Evolutionary conservation across 108 stramenopile genomes (phyloP).

Genomic region (Hondaea fermentalgiana): DNA sequence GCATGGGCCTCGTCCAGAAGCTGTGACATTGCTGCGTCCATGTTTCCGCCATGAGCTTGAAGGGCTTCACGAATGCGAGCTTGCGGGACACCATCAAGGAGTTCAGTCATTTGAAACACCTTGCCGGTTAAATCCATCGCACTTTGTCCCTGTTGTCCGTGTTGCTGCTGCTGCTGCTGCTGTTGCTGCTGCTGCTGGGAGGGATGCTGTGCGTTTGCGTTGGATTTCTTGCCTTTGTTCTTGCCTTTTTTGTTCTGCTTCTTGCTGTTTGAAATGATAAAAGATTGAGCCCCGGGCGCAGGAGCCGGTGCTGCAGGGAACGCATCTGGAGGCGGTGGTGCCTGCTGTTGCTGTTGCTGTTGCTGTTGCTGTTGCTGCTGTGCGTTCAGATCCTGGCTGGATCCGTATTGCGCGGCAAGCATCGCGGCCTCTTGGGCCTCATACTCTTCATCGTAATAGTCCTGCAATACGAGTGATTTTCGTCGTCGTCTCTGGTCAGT

Average conservation of each 20-base stretch:
- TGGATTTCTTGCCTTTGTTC: conserved; percentile 42
- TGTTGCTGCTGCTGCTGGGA: not conserved
- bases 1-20: not conserved
- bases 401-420: not conserved
- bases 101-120: not conserved
- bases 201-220: not conserved
- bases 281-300: conserved; percentile 32
- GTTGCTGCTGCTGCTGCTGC: not conserved
- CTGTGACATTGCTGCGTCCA: not conserved
- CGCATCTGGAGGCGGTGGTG: conserved; percentile 58
- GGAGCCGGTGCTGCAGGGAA: not conserved
- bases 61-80: not conserved
- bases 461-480: not conserved
- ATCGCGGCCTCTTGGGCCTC: not conserved
- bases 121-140: not conserved
- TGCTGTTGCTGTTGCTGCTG: not conserved
- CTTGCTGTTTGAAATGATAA: not conserved
- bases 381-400: not conserved
- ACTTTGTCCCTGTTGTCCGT: too few species aligned
- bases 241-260: conserved; percentile 74
- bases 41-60: not conserved
- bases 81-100: not conserved
- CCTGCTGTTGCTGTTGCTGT: conserved; percentile 31
- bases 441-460: conserved; percentile 10
- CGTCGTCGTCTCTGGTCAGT: too few species aligned